Evolutionary conservation across 768 basidiomycete species (phyloP).

Genomic region (Lentinula guzmanii): DNA sequence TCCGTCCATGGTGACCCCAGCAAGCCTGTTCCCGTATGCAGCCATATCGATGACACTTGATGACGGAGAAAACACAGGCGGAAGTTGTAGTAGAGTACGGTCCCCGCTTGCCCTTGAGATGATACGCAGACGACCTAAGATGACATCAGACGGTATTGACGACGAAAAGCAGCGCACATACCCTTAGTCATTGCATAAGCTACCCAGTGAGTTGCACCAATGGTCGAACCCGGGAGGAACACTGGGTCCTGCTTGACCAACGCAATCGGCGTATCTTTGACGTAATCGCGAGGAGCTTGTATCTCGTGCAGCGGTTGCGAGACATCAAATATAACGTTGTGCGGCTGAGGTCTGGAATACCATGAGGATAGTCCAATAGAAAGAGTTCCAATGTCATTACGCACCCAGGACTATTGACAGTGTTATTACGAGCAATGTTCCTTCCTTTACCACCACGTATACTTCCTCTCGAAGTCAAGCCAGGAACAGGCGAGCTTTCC

Average conservation of each 20-base stretch:
- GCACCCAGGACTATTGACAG: conserved; percentile 56
- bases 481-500: conserved; percentile 67
- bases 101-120: conserved; percentile 87
- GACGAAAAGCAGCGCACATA: conserved; percentile 14
- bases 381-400: conserved; percentile 7
- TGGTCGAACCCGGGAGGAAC: conserved; percentile 82
- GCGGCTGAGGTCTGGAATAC: conserved; percentile 47
- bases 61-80: conserved; percentile 48
- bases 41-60: conserved; percentile 83
- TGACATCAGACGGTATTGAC: conserved; percentile 3
- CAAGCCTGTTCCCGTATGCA: conserved; percentile 74
- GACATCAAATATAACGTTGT: conserved; percentile 72
- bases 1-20: conserved; percentile 83
- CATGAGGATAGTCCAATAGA: neutral
- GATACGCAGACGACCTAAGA: conserved; percentile 71
- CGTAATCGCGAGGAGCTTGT: conserved; percentile 67
- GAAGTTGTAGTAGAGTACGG: conserved; percentile 78
- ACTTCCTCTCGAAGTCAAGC: conserved; percentile 29
- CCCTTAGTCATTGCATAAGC: conserved; percentile 90
- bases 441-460: conserved; percentile 29
- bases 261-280: conserved; percentile 88
- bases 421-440: conserved; percentile 25
- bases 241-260: conserved; percentile 81
- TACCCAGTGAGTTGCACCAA: conserved; percentile 89
- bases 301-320: conserved; percentile 67